phyloP scores from a whole-genome alignment of 495 filamentous ascomycete genomes.

The Neurospora intermedia region DNA sequence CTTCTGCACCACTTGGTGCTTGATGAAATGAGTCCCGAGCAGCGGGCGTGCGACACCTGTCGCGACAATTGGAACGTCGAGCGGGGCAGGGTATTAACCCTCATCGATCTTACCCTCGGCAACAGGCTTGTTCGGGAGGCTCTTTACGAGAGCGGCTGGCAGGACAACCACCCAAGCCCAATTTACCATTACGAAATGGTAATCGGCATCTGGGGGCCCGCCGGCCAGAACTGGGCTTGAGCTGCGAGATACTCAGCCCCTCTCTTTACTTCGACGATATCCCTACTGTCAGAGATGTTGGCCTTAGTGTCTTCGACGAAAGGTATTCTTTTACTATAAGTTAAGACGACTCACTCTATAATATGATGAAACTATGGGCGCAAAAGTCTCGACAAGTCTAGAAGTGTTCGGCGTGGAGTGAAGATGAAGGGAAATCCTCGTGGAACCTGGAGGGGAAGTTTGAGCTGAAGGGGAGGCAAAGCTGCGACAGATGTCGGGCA shows the following conservation, averaged over 20 bases:
- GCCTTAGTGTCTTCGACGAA: not conserved
- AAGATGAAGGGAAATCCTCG: not conserved
- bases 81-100: not conserved
- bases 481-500: not conserved
- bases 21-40: not conserved
- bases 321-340: not conserved
- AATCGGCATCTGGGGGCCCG: not conserved
- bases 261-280: not conserved
- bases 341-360: not conserved
- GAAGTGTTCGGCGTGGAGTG: not conserved
- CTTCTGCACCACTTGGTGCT: not conserved
- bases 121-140: not conserved
- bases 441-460: not conserved
- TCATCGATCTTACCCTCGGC: not conserved
- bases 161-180: not conserved
- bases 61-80: not conserved
- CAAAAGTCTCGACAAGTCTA: not conserved
- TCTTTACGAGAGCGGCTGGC: not conserved
- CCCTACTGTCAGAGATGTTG: too few species aligned
- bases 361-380: not conserved
- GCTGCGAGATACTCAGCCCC: not conserved
- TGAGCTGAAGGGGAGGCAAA: not conserved
- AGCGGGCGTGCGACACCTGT: not conserved
- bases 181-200: not conserved
- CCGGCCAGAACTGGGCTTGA: not conserved